Evolutionary conservation across 2,329 filamentous ascomycete genomes (phyloP).

Genomic region (Pseudocercospora cruenta): DNA sequence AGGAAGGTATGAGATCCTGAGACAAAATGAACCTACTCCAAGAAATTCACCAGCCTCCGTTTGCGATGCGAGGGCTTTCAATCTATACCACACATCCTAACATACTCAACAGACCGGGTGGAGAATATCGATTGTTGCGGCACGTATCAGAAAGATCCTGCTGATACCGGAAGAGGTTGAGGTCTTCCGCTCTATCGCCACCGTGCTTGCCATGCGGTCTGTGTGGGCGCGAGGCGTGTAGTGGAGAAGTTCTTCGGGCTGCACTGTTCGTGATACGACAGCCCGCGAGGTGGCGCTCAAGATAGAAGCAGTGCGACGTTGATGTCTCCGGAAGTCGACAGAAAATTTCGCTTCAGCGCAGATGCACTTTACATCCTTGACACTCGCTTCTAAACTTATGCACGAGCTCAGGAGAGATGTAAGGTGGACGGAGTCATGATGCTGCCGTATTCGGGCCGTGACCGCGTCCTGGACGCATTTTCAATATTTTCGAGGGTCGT

Average conservation of each 20-base stretch:
- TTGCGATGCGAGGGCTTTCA: conserved; percentile 12
- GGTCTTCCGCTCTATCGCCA: conserved; percentile 3
- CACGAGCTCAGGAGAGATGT: conserved; percentile 8
- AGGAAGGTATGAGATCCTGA: conserved; percentile 11
- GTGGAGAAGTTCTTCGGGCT: conserved; percentile 9
- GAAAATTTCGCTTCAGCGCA: conserved; percentile 13
- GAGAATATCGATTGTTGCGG: conserved; percentile 10
- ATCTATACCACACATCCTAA: conserved; percentile 12
- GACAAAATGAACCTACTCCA: conserved; percentile 7
- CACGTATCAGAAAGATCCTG: conserved; percentile 18
- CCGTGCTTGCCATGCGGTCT: conserved; percentile 4
- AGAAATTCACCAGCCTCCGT: conserved; percentile 8
- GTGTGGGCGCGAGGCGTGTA: background rate
- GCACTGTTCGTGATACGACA: conserved; percentile 14
- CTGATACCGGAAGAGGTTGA: conserved; percentile 3
- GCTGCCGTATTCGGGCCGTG: conserved; percentile 3
- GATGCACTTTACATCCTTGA: conserved; percentile 10
- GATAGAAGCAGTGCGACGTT: conserved; percentile 18
- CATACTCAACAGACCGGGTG: background rate
- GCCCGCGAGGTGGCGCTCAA: conserved; percentile 17
- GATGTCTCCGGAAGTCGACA: conserved; percentile 1
- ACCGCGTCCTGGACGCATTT: background rate
- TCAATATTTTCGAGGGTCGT: background rate
- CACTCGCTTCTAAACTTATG: conserved; percentile 5
- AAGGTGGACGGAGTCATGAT: background rate